Conservation (phyloP, 306 rosid genomes). For the Gillenia trifoliata region DNA sequence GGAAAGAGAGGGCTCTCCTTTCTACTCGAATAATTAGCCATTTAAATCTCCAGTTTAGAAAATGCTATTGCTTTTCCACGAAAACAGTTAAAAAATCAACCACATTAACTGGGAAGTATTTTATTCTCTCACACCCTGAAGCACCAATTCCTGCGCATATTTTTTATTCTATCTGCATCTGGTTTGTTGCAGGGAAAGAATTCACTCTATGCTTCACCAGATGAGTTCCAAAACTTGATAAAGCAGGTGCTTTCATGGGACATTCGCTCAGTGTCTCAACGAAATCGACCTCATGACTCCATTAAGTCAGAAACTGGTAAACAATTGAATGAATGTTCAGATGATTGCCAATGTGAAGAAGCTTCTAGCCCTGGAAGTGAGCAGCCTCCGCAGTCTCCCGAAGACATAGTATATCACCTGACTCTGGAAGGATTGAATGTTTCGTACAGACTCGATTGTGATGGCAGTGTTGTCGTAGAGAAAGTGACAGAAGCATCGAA, state of each 20-base stretch:
- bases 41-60: background rate
- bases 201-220: constrained; percentile 68
- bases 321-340: constrained; percentile 26
- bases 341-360: constrained; percentile 37
- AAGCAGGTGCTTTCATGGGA: constrained; percentile 95
- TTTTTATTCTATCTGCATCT: constrained; percentile 4
- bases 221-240: constrained; percentile 64
- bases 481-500: constrained; percentile 34
- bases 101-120: background rate
- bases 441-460: constrained; percentile 55
- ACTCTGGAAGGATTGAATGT: constrained; percentile 72
- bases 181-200: constrained; percentile 49
- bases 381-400: constrained; percentile 22
- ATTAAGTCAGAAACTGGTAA: constrained; percentile 26
- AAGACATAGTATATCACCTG: constrained; percentile 54
- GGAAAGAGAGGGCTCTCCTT: too few species aligned
- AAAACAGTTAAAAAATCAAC: background rate
- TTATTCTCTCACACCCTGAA: background rate
- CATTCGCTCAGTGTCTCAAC: constrained; percentile 76
- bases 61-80: background rate
- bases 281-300: constrained; percentile 54
- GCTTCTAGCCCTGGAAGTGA: constrained; percentile 22
- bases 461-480: constrained; percentile 55
- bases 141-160: background rate
- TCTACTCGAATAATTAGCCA: background rate